Evolutionary conservation across 257 asterid species (phyloP), one percentile per base, ranked within the genome.

Genomic region (Datura wrightii): DNA sequence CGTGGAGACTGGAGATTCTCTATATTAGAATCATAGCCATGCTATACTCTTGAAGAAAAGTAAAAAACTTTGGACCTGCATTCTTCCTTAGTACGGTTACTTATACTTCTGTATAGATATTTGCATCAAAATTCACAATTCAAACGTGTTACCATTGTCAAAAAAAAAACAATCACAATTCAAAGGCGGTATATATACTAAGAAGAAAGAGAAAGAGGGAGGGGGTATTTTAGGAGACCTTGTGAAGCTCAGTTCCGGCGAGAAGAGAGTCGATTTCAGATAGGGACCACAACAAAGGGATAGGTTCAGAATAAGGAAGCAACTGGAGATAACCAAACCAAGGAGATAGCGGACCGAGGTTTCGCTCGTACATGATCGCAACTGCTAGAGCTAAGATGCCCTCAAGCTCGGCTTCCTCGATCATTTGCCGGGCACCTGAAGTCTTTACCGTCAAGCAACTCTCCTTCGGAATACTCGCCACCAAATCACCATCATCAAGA

Each of bases 311-410:
- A 11, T 80, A 80, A 6, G 98, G 98, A 90, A 93, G 79, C 83
- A 90, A 69, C 50, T 94, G 94, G 10, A 96, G 89, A 83, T 96
- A 96, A 81, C 88, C 93, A 86, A 92, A 96, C 99, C 98, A 96
- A 72, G 91, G 89, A 19, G 98, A 94, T 24, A 86, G 85, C 5
- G 91, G 85, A 18, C 97, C 97, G n/a, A 93, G 92, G 88, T 96
- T 96, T 79, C 88, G 92, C 90, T 96, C 98, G 84, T 92, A 94
- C 99, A 96, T 96, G 34, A 96, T 24, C 6, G 97, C 97, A 34
- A 92, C 92, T 31, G 94, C 89, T 5, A 96, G 91, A 46, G 93
- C 99, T 83, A 94, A 88, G 56, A 84, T 36, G 24, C 99, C 99
- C 52, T 93, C 94, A 70, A 96, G 96, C 76, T 88, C 85, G 10